Base-by-base conservation (phyloP, 2,329 filamentous ascomycete genomes). In the Exophiala aquamarina region DNA sequence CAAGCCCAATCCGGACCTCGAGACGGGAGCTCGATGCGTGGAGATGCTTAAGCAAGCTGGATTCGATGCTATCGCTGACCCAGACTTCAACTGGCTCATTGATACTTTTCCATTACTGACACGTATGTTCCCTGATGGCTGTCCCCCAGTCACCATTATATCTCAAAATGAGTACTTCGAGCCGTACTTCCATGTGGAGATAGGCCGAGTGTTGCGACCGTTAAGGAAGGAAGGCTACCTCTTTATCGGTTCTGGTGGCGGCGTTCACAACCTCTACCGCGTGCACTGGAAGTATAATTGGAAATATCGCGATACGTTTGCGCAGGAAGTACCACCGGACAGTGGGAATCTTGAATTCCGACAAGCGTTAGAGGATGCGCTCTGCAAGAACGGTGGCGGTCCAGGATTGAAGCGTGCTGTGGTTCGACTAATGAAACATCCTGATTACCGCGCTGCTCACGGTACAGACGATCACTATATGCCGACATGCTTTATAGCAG, bases 381-480 rank as follows among this genome's bases (percentile, higher is more conserved):
- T 85, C 33, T 66, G 69, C 2, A 73, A 76, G 44, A 77, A 73
- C 32, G 68, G 71, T 9, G 32, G 32, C 2, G 81, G 82, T 0
- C 79, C 80, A 4, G 62, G 64, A 21, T 60, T 86, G 36, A 65
- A 79, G 2, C 68, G 77, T 2, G 76, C 72, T 0, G 71, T 83
- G 44, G 80, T 79, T 2, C 70, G 81, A 20, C 60, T 86, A 57
- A 86, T 86, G 81, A 86, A 86, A 67, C 78, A 85, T 58, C 82
- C 82, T 0, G 68, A 72, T 36, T 86, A 76, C 58, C 66, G 82
- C 13, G 82, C 85, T 56, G 83, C 83, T 0, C 83, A 86, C 66
- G 82, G 73, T 1, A 86, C 83, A 0, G 83, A 87, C 58, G 83
- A 86, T 60, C 83, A 86, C 59, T 86, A 83, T 54, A 84, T 86